Percentiles rank a stretch among this genome's conserved stretches.
phyloP scores from a whole-genome alignment of 1,284 basidiomycete species.

The Laetiporus sulphureus region DNA sequence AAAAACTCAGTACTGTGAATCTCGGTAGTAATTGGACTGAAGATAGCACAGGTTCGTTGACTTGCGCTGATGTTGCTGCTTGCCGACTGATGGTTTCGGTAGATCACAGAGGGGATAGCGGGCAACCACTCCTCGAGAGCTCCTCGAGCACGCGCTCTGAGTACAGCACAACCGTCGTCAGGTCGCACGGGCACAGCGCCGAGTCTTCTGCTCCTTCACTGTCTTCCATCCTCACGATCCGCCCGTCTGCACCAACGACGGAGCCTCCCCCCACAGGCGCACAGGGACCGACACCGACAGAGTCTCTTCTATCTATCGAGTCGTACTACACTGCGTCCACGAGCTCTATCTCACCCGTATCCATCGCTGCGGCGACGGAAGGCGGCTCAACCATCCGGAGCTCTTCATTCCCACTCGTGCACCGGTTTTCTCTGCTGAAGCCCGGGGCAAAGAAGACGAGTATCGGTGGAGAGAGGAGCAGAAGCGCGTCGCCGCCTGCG shows the following conservation, averaged over 20 bases:
- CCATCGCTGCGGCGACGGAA: constrained; percentile 61
- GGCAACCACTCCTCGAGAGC: constrained; percentile 51
- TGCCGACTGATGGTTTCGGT: neutral
- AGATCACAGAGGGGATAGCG: constrained; percentile 32
- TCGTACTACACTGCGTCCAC: constrained; percentile 63
- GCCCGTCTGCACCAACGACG: constrained; percentile 35
- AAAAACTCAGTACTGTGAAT: constrained; percentile 43
- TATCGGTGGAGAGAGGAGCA: constrained; percentile 13
- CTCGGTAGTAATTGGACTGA: constrained; percentile 45
- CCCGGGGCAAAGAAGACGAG: constrained; percentile 51
- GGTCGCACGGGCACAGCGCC: constrained; percentile 33
- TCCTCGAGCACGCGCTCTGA: constrained; percentile 41
- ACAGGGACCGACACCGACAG: constrained; percentile 21
- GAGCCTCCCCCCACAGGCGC: constrained; percentile 19
- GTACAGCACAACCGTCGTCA: constrained; percentile 66
- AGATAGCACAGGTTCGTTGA: constrained; percentile 30
- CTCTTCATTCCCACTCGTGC: constrained; percentile 47
- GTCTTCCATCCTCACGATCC: constrained; percentile 70
- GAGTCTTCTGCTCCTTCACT: constrained; percentile 46
- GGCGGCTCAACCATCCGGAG: constrained; percentile 61
- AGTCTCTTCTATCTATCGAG: constrained; percentile 56
- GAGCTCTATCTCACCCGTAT: constrained; percentile 37
- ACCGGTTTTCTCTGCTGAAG: constrained; percentile 83
- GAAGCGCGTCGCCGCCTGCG: constrained; percentile 24
- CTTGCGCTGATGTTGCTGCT: constrained; percentile 6